Conservation (phyloP, 345 rosid genomes). For the Populus alba region DNA sequence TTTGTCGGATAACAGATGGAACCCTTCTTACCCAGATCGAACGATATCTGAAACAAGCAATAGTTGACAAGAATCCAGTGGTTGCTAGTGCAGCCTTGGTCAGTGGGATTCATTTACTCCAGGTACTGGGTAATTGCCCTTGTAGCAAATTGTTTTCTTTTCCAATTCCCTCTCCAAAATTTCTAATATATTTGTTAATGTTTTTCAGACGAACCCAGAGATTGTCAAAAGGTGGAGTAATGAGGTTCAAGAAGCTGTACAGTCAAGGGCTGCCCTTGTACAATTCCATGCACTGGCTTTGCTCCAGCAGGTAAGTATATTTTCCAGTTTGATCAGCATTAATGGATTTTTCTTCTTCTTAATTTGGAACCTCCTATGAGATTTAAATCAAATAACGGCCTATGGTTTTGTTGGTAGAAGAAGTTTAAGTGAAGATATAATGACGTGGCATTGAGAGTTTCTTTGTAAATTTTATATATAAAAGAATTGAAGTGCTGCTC, state of each 20-base stretch:
- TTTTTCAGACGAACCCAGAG: constrained; percentile 25
- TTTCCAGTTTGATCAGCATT: constrained; percentile 7
- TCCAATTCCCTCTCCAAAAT: background rate
- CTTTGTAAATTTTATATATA: background rate
- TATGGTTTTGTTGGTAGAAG: background rate
- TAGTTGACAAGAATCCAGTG: constrained; percentile 97
- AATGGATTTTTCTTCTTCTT: background rate
- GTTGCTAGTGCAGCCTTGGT: constrained; percentile 99
- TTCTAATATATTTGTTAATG: background rate
- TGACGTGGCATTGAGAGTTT: background rate
- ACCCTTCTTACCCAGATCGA: constrained; percentile 90
- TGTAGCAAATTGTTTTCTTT: background rate
- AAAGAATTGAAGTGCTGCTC: background rate
- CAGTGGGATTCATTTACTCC: constrained; percentile 92
- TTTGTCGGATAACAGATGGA: constrained; percentile 91
- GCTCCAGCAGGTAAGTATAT: constrained; percentile 70
- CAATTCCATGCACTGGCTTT: constrained; percentile 94
- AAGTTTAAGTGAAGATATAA: background rate
- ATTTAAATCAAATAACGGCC: background rate
- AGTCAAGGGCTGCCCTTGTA: constrained; percentile 93
- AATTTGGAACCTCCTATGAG: background rate
- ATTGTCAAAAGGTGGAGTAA: constrained; percentile 98
- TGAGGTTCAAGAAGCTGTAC: constrained; percentile 98
- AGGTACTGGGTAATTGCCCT: constrained; percentile 42
- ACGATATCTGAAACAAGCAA: constrained; percentile 94